Conservation (phyloP, 164 flowering plant species). For the Nymphaea colorata region DNA sequence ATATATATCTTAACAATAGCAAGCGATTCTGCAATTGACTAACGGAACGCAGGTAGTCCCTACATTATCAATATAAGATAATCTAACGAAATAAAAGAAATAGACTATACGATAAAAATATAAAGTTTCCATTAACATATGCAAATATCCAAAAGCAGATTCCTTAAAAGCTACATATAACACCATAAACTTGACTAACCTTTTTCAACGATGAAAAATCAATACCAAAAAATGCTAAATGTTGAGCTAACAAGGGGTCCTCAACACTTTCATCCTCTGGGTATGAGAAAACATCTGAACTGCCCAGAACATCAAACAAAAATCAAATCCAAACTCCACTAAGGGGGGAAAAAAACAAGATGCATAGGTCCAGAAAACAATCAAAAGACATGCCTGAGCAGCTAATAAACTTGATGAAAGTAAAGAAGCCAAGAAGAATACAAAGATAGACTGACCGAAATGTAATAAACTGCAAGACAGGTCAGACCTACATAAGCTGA, state of each 20-base stretch:
- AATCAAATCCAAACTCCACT: neutral
- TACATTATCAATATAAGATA: too few species aligned
- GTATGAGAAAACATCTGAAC: conserved; percentile 98
- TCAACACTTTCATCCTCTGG: conserved; percentile 92
- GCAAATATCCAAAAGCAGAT: too few species aligned
- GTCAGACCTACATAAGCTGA: too few species aligned
- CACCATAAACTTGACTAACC: conserved; percentile 27
- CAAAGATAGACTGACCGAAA: too few species aligned
- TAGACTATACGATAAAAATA: too few species aligned
- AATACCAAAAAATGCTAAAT: conserved; percentile 89
- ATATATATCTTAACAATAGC: too few species aligned
- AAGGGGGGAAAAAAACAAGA: neutral
- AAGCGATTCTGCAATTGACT: too few species aligned
- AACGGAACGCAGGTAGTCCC: too few species aligned
- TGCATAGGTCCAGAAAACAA: neutral
- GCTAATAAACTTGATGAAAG: neutral
- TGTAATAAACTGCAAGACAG: too few species aligned
- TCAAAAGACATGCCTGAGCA: neutral
- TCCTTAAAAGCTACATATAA: too few species aligned
- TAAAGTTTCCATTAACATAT: too few species aligned
- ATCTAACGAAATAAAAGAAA: too few species aligned
- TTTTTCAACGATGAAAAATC: conserved; percentile 90
- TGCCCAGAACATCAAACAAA: conserved; percentile 29
- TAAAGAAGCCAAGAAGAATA: neutral
- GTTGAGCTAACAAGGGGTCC: conserved; percentile 85